Base-by-base conservation (phyloP, 805 yeast species). In the Barnettozyma vustinii region DNA sequence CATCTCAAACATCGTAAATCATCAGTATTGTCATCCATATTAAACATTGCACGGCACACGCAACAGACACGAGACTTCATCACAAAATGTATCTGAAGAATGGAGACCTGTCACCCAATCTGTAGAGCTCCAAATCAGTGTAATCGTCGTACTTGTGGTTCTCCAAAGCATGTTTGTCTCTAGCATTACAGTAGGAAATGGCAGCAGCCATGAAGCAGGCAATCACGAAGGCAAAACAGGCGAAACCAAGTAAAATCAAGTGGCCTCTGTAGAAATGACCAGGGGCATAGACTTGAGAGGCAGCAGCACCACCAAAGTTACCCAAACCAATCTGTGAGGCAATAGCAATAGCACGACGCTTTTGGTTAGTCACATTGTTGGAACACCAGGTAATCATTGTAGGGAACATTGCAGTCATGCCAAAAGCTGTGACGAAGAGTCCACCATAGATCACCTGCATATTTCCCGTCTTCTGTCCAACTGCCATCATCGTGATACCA, bases 31-130 rank as follows among this genome's bases (percentile, higher is more conserved):
- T n/a, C n/a, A n/a, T n/a, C n/a, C n/a, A n/a, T n/a, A n/a, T n/a
- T n/a, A n/a, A n/a, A n/a, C n/a, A n/a, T n/a, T n/a, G n/a, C n/a
- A n/a, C n/a, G n/a, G n/a, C n/a, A n/a, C n/a, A n/a, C n/a, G n/a
- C n/a, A n/a, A 40, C 32, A 8, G 9, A 27, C 37, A 18, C 9
- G 37, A n/a, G n/a, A 15, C 37, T 23, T n/a, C 18, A 16, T 46
- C 39, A 54, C 32, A 54, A 26, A n/a, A 52, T 51, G 50, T 73
- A 73, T 39, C 59, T 56, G 50, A 68, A 73, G 48, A 65, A 65
- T 1, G 77, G 77, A 25, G 69, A 70, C 53, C 65, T 67, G 59
- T 73, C 76, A 20, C 77, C 78, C 72, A 72, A 58, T 47, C 64
- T 66, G 23, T 64, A 53, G 44, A 73, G 55, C 39, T 71, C 66